A percentile compares a stretch with the other conserved stretches of the same genome.
Conservation (phyloP, 1,139 yeast genomes). For the Lodderomyces oxycetoniae region DNA sequence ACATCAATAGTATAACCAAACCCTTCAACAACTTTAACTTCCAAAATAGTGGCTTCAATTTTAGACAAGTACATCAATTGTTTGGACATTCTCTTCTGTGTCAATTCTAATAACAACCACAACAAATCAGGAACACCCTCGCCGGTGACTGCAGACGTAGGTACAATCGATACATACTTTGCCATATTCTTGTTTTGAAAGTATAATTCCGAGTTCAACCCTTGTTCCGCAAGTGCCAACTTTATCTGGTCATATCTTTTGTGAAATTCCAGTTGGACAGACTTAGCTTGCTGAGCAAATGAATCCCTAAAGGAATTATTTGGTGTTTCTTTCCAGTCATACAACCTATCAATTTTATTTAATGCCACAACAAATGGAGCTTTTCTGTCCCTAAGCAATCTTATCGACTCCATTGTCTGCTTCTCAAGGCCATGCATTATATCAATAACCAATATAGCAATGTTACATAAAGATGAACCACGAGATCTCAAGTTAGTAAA, state of each 20-base stretch:
- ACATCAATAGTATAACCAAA: slow-evolving; percentile 98
- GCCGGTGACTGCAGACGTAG: slow-evolving; percentile 98
- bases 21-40: slow-evolving; percentile 98
- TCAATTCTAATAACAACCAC: slow-evolving; percentile 90
- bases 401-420: slow-evolving; percentile 91
- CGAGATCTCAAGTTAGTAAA: slow-evolving; percentile 96
- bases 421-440: slow-evolving; percentile 99
- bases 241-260: slow-evolving; percentile 82
- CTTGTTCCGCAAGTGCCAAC: slow-evolving; percentile 94
- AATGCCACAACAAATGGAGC: slow-evolving; percentile 97
- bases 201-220: slow-evolving; percentile 94
- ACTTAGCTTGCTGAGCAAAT: slow-evolving; percentile 67
- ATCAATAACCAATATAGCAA: slow-evolving; percentile 96
- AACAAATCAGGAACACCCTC: slow-evolving; percentile 99
- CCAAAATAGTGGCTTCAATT: slow-evolving; percentile 93
- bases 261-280: slow-evolving; percentile 90
- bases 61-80: slow-evolving; percentile 94
- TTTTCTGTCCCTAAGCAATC: slow-evolving; percentile 89
- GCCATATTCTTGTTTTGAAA: slow-evolving; percentile 92
- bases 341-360: slow-evolving; percentile 94
- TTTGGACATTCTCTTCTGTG: slow-evolving; percentile 98
- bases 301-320: slow-evolving; percentile 96
- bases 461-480: slow-evolving; percentile 98
- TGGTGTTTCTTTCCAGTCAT: slow-evolving; percentile 88
- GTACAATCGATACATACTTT: slow-evolving; percentile 91